Evolutionary conservation across 108 stramenopile species (phyloP).

Genomic region (Nannochloropsis salina): DNA sequence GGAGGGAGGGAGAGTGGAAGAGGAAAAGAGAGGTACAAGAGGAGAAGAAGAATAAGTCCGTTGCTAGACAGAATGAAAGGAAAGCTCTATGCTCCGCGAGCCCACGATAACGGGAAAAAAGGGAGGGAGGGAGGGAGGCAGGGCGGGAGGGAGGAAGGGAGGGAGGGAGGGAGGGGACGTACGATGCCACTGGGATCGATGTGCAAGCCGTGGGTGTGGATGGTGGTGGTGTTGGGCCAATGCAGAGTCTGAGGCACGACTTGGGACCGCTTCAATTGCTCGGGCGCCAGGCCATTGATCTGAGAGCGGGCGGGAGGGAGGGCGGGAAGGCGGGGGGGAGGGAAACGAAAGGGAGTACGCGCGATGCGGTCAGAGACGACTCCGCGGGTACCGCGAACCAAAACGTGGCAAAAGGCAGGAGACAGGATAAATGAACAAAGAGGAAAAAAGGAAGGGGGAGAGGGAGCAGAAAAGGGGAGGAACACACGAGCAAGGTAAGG

Average conservation of each 20-base stretch:
- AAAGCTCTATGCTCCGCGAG: no score
- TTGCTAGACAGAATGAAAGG: background rate
- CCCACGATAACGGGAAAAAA: background rate
- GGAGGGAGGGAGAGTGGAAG: constrained; percentile 36
- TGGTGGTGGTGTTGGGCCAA: constrained; percentile 26
- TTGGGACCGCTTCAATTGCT: background rate
- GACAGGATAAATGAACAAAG: no score
- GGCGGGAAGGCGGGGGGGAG: background rate
- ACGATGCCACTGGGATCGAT: constrained; percentile 32
- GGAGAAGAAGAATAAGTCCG: constrained; percentile 20
- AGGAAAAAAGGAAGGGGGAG: no score
- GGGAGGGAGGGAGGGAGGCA: background rate
- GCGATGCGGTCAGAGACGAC: no score
- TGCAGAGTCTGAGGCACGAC: background rate
- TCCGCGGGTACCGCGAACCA: no score
- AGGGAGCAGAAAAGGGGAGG: no score
- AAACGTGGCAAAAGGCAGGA: no score
- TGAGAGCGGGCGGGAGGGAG: background rate
- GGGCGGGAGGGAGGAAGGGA: background rate
- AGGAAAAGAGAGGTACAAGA: constrained; percentile 36
- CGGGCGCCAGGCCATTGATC: background rate
- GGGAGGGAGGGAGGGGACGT: background rate
- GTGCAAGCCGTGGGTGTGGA: constrained; percentile 47
- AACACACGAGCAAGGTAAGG: no score
- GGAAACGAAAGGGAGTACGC: no score